Evolutionary conservation across 331 rosid genomes (phyloP), one percentile per base, ranked within the genome.

Genomic region (Cydonia oblonga): DNA sequence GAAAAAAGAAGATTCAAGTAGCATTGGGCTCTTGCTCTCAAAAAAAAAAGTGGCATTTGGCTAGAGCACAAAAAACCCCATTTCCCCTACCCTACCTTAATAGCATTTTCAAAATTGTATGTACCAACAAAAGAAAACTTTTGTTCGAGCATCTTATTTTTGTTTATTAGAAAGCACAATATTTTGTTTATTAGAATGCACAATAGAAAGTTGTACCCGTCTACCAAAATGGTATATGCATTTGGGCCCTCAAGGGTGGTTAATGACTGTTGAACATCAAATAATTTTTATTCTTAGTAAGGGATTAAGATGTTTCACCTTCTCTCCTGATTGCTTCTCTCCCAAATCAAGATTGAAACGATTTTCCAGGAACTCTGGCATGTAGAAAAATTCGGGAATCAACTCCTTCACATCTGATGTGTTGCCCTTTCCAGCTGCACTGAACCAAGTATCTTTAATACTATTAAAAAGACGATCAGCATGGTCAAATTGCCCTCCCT

Each of bases 391-490:
- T 81, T 96, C 99, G 2, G 99, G 99, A 84, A 96, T 91, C 76
- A 96, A 82, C 82, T 96, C 99, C 86, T 96, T 96, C 86, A 96
- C 99, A 75, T 96, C 97, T 53, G 99, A 96, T 64, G 99, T 96
- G 80, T 96, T 96, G 57, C 99, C 99, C 81, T 86, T 96, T 76
- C 97, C 97, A 81, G 99, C 96, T 42, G 99, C 97, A 85, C 99
- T 96, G 65, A 75, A 76, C 99, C 99, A 96, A 74, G 99, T 96
- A 79, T 96, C 99, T 84, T 84, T 79, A 84, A 96, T 78, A 76
- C 99, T 86, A 74, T 96, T 91, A 82, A 96, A 96, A 84, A 96
- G 99, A 70, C 99, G 97, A 87, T 96, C 99, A 71, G 99, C 99
- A 86, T 96, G 99, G 79, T 96, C 99, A 81, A 96, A 96, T 84